A percentile compares a stretch with the other conserved stretches of the same genome.
phyloP scores from a whole-genome alignment of 2,329 filamentous ascomycete genomes.

The Graphilbum sp. region DNA sequence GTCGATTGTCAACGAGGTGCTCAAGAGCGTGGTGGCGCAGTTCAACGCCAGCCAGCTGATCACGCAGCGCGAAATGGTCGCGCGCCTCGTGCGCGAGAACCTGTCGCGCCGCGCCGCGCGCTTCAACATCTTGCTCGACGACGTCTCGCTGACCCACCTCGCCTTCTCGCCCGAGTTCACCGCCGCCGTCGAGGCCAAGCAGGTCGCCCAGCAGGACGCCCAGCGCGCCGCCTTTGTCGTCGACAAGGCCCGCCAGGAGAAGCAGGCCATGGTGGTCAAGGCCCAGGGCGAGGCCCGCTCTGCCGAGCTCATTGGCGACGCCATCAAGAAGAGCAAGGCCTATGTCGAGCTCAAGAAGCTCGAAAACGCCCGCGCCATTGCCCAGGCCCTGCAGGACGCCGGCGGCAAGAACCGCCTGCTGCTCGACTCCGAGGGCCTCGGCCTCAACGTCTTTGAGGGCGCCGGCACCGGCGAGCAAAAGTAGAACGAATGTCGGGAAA shows the following conservation, averaged over 20 bases:
- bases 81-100: constrained; percentile 80
- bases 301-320: constrained; percentile 93
- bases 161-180: constrained; percentile 62
- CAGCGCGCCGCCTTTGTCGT: constrained; percentile 95
- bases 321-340: constrained; percentile 97
- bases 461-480: constrained; percentile 20
- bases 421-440: constrained; percentile 78
- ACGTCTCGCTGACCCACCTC: constrained; percentile 82
- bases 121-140: constrained; percentile 95
- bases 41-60: constrained; percentile 98
- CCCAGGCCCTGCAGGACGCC: constrained; percentile 69
- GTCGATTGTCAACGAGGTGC: constrained; percentile 97
- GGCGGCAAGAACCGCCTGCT: constrained; percentile 87
- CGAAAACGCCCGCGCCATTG: constrained; percentile 85
- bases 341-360: constrained; percentile 97
- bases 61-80: constrained; percentile 96
- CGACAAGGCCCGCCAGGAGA: constrained; percentile 97
- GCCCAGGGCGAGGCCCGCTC: constrained; percentile 98
- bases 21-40: constrained; percentile 96
- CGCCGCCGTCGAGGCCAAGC: constrained; percentile 56
- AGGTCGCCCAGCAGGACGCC: constrained; percentile 77
- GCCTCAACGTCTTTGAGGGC: constrained; percentile 63
- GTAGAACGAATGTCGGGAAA: constrained; percentile 18
- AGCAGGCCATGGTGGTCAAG: constrained; percentile 96
- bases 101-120: constrained; percentile 76